These are phyloP conservation scores for Tuber microsphaerosporum DNA, from an alignment of 495 filamentous ascomycete genomes.

Conservation along the genomic window DNA sequence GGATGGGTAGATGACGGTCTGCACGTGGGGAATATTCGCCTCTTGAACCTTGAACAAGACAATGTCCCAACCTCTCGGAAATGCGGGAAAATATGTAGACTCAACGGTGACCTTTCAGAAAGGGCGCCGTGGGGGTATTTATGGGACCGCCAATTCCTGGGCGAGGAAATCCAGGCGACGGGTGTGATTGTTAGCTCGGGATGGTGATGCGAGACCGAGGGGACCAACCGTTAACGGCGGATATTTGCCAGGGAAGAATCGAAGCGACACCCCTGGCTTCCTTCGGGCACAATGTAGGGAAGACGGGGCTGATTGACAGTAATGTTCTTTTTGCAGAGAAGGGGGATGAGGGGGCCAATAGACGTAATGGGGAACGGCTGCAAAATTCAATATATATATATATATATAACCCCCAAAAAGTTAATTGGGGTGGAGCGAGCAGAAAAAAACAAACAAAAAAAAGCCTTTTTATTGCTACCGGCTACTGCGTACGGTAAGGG, in stretches of 20 bases:
- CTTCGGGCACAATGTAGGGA: conserved; percentile 30
- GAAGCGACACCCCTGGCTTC: conserved; percentile 38
- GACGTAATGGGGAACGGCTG: conserved; percentile 30
- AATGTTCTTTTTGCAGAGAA: conserved; percentile 23
- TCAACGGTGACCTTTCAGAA: conserved; percentile 36
- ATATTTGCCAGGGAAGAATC: conserved; percentile 40
- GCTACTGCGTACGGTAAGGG: neutral
- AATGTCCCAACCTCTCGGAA: conserved; percentile 32
- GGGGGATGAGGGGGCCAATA: conserved; percentile 10
- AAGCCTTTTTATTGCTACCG: neutral
- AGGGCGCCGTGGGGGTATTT: conserved; percentile 42
- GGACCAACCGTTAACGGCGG: conserved; percentile 42
- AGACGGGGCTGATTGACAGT: conserved; percentile 38
- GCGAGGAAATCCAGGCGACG: conserved; percentile 40
- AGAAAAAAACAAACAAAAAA: conserved; percentile 24
- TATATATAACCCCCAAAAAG: conserved; percentile 30
- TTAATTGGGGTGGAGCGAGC: conserved; percentile 32
- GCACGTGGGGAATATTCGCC: conserved; percentile 31
- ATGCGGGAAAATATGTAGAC: conserved; percentile 33
- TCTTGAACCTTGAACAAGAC: conserved; percentile 32
- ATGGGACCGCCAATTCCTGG: conserved; percentile 38
- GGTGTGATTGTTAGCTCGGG: conserved; percentile 38
- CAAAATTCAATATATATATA: conserved; percentile 35
- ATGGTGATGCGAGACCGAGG: conserved; percentile 39
- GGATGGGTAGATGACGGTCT: conserved; percentile 1